Evolutionary conservation across 805 yeast species (phyloP).

Genomic region (Hanseniaspora lachancei): DNA sequence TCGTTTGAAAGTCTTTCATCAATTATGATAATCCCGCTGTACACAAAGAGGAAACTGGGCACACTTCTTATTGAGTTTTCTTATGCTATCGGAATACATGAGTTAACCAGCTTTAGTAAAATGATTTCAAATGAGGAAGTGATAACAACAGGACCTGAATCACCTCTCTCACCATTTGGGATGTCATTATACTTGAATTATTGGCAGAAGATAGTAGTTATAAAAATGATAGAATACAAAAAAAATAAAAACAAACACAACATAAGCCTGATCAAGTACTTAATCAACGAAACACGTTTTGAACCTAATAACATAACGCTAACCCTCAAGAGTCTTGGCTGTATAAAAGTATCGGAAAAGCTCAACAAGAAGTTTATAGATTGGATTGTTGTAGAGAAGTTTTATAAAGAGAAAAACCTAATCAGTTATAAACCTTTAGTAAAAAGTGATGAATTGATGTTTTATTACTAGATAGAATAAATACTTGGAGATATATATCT

Average conservation of each 20-base stretch:
- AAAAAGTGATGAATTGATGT: slow-evolving; percentile 21
- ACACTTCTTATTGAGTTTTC: slow-evolving; percentile 71
- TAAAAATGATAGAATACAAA: slow-evolving; percentile 30
- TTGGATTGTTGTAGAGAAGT: slow-evolving; percentile 16
- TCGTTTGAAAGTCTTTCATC: slow-evolving; percentile 83
- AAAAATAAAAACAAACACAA: slow-evolving; percentile 26
- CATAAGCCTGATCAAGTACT: slow-evolving; percentile 27
- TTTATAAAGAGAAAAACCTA: not conserved
- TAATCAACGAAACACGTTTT: slow-evolving; percentile 50
- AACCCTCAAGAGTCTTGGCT: slow-evolving; percentile 46
- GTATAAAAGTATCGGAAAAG: slow-evolving; percentile 26
- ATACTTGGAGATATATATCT: not conserved
- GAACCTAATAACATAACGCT: slow-evolving; percentile 47
- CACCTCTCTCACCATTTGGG: slow-evolving; percentile 79
- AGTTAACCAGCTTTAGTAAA: not conserved
- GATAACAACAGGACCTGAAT: slow-evolving; percentile 74
- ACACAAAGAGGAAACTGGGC: slow-evolving; percentile 67
- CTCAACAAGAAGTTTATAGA: not conserved
- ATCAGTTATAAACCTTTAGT: slow-evolving; percentile 14
- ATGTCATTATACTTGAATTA: slow-evolving; percentile 53
- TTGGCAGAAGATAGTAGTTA: slow-evolving; percentile 52
- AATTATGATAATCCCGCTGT: slow-evolving; percentile 83
- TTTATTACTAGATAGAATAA: slow-evolving; percentile 16
- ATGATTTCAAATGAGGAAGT: slow-evolving; percentile 35
- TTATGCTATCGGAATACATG: slow-evolving; percentile 46